Percentiles rank a stretch among this genome's conserved stretches.
Conservation (phyloP, 345 rosid genomes). For the Camelina laxa region DNA sequence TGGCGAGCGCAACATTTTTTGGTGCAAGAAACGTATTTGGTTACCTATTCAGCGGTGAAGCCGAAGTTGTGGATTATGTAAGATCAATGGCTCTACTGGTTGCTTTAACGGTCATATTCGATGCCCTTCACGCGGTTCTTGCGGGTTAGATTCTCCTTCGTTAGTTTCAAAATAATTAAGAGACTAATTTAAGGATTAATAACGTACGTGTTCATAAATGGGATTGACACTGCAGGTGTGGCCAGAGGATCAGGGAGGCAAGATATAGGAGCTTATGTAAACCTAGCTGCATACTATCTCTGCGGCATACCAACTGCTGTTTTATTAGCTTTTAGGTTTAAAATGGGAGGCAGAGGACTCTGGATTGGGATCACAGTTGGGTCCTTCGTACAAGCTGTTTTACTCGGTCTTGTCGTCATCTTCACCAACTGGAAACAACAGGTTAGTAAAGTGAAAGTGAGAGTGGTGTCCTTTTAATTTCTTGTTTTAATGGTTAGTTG, state of each 20-base stretch:
- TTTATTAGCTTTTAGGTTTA: constrained; percentile 27
- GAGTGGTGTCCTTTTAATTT: too few relatives aligned
- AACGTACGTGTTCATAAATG: background rate
- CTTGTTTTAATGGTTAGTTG: too few relatives aligned
- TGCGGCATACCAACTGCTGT: constrained; percentile 40
- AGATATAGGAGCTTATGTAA: constrained; percentile 41
- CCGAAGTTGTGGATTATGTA: constrained; percentile 42
- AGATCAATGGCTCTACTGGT: constrained; percentile 40
- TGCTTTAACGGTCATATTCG: constrained; percentile 36
- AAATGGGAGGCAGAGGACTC: constrained; percentile 39
- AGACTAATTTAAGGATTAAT: background rate
- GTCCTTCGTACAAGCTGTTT: constrained; percentile 32
- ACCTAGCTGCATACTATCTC: constrained; percentile 43
- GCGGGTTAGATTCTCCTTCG: constrained; percentile 27
- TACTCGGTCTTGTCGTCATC: constrained; percentile 38
- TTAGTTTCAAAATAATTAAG: background rate
- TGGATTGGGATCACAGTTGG: constrained; percentile 49
- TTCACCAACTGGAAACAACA: constrained; percentile 47
- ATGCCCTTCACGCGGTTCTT: constrained; percentile 42
- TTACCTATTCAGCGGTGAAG: constrained; percentile 42
- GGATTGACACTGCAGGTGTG: constrained; percentile 34
- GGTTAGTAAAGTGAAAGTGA: constrained; percentile 31
- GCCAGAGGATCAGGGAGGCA: constrained; percentile 50
- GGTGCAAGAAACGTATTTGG: constrained; percentile 43
- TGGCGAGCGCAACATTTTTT: constrained; percentile 30